Evolutionary conservation across 164 flowering plant genomes (phyloP).

Genomic region (Buxus sempervirens): DNA sequence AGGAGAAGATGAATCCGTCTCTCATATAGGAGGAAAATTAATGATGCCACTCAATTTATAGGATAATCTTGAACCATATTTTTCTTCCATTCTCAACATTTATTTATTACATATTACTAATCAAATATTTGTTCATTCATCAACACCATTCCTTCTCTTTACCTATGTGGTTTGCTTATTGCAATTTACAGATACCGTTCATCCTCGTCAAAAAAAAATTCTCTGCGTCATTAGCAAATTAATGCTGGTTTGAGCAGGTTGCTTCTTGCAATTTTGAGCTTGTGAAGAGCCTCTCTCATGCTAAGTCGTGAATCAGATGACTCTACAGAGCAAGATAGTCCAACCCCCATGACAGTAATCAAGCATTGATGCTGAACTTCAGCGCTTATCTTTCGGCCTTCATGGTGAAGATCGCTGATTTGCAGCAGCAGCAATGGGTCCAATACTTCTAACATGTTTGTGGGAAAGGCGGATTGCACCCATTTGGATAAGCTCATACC

Average conservation of each 20-base stretch:
- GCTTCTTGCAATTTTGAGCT: conserved; percentile 14
- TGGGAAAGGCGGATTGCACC: conserved; percentile 30
- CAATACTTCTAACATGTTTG: conserved; percentile 16
- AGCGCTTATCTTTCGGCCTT: background rate
- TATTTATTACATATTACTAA: too few relatives aligned
- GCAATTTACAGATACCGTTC: too few relatives aligned
- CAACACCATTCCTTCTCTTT: too few relatives aligned
- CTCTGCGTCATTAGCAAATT: background rate
- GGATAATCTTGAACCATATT: too few relatives aligned
- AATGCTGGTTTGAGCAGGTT: conserved; percentile 7
- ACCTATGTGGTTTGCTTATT: too few relatives aligned
- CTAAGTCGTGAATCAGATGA: conserved; percentile 24
- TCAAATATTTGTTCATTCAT: too few relatives aligned
- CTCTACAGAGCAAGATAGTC: conserved; percentile 29
- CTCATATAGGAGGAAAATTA: too few relatives aligned
- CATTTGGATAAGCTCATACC: conserved; percentile 26
- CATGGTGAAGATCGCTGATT: background rate
- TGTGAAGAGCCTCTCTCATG: conserved; percentile 30
- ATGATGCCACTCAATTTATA: too few relatives aligned
- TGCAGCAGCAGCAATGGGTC: conserved; percentile 27
- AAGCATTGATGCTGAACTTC: conserved; percentile 13
- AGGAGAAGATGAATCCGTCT: too few relatives aligned
- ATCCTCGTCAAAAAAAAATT: too few relatives aligned
- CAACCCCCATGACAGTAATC: conserved; percentile 21
- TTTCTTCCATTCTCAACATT: too few relatives aligned